Percentiles rank a stretch among this genome's conserved stretches.
phyloP scores from a whole-genome alignment of 2,329 filamentous ascomycete species.

The Ophiocordyceps camponoti-floridani region DNA sequence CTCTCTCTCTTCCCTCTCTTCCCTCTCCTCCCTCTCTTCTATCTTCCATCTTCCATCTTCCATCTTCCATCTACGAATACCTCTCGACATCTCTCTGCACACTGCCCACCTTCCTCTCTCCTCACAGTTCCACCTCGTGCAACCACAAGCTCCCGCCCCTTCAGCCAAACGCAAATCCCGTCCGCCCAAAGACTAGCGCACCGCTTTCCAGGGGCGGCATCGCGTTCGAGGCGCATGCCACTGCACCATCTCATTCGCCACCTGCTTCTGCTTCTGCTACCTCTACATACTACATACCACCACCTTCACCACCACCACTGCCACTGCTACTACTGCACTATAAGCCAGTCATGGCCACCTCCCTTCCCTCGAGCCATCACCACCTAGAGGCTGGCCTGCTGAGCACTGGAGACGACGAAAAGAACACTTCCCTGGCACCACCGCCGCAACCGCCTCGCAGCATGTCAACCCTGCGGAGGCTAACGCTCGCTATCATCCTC shows the following conservation, averaged over 20 bases:
- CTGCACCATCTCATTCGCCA: neutral
- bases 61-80: neutral
- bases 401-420: slow-evolving; percentile 8
- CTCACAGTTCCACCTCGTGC: neutral
- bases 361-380: neutral
- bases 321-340: too few species aligned
- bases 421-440: slow-evolving; percentile 1
- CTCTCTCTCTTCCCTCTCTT: neutral
- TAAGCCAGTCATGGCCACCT: neutral
- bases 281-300: too few species aligned
- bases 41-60: neutral
- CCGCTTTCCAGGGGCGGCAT: neutral
- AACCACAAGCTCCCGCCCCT: neutral
- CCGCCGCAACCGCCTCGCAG: neutral
- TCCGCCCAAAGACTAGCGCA: too few species aligned
- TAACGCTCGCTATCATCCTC: slow-evolving; percentile 6
- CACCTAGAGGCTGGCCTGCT: slow-evolving; percentile 8
- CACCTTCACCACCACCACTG: too few species aligned
- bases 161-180: too few species aligned
- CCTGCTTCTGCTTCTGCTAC: neutral
- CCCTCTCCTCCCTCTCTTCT: neutral
- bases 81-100: neutral
- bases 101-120: neutral
- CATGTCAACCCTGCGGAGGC: slow-evolving; percentile 5
- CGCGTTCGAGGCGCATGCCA: neutral